These are phyloP conservation scores for Mortierella sp. DNA, from an alignment of 371 early-diverging fungal genomes.

Conservation along the genomic window DNA sequence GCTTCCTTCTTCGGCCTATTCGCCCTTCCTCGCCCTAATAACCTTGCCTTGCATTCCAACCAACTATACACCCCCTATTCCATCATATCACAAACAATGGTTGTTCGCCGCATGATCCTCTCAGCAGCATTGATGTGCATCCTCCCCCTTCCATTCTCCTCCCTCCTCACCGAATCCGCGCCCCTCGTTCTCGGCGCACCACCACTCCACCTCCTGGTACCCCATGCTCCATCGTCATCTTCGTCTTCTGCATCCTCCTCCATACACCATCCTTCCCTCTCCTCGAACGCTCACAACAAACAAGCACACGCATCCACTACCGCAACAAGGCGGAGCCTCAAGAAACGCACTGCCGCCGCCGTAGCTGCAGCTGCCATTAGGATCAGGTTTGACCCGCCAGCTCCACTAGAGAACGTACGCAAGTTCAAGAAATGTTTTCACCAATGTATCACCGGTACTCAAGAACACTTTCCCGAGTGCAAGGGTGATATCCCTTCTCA, in stretches of 20 bases:
- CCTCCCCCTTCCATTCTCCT: background rate
- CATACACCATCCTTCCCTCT: background rate
- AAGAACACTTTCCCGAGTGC: background rate
- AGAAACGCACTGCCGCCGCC: background rate
- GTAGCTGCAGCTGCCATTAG: no score
- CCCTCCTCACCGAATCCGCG: background rate
- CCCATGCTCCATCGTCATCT: background rate
- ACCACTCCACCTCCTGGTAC: background rate
- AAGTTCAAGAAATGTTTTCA: background rate
- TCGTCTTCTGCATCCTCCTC: background rate
- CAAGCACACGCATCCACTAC: background rate
- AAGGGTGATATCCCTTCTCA: background rate
- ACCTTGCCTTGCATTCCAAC: background rate
- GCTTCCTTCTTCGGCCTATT: background rate
- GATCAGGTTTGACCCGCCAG: background rate
- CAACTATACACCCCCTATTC: background rate
- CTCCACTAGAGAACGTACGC: background rate
- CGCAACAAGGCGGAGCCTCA: background rate
- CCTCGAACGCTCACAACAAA: background rate
- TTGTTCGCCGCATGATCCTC: background rate
- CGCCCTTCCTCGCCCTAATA: background rate
- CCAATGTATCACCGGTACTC: background rate
- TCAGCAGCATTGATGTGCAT: background rate
- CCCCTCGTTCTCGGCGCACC: background rate
- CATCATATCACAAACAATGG: background rate